Evolutionary conservation across 768 basidiomycete genomes (phyloP).

Genomic region (Kwoniella shandongensis): DNA sequence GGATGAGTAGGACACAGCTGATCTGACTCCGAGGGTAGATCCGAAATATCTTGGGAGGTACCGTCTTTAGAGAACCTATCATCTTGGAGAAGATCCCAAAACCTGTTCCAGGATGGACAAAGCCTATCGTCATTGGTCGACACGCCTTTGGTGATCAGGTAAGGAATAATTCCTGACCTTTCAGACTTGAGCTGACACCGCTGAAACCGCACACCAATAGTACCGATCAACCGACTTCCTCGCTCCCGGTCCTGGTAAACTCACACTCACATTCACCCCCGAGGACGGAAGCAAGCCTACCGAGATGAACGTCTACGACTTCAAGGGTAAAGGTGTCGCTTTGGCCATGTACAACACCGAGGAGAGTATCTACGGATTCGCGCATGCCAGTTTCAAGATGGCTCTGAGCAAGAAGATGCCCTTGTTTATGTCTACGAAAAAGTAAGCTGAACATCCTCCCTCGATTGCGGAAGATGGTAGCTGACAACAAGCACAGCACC

Average conservation of each 20-base stretch:
- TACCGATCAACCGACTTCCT: slow-evolving; percentile 93
- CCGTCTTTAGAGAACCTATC: slow-evolving; percentile 98
- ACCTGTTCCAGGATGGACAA: slow-evolving; percentile 93
- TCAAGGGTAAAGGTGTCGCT: slow-evolving; percentile 87
- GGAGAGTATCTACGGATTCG: slow-evolving; percentile 91
- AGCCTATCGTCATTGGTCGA: slow-evolving; percentile 93
- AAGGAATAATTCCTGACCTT: no score
- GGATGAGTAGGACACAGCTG: no score
- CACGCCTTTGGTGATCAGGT: slow-evolving; percentile 97
- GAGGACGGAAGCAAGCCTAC: slow-evolving; percentile 66
- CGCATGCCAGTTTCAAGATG: slow-evolving; percentile 98
- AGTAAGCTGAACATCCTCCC: slow-evolving; percentile 54
- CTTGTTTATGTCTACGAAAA: slow-evolving; percentile 95
- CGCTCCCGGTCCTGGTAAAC: slow-evolving; percentile 86
- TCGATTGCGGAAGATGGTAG: background rate
- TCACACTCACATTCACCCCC: slow-evolving; percentile 88
- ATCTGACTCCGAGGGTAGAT: slow-evolving; percentile 57
- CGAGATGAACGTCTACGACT: slow-evolving; percentile 85
- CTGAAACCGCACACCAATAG: slow-evolving; percentile 52
- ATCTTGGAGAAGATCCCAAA: slow-evolving; percentile 85
- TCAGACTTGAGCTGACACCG: no score
- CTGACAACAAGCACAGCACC: slow-evolving; percentile 39
- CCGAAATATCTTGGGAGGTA: slow-evolving; percentile 96
- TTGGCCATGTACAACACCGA: slow-evolving; percentile 99
- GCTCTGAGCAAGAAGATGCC: slow-evolving; percentile 62